Conservation (phyloP, 78 protist genomes). For the Cyanophora paradoxa region DNA sequence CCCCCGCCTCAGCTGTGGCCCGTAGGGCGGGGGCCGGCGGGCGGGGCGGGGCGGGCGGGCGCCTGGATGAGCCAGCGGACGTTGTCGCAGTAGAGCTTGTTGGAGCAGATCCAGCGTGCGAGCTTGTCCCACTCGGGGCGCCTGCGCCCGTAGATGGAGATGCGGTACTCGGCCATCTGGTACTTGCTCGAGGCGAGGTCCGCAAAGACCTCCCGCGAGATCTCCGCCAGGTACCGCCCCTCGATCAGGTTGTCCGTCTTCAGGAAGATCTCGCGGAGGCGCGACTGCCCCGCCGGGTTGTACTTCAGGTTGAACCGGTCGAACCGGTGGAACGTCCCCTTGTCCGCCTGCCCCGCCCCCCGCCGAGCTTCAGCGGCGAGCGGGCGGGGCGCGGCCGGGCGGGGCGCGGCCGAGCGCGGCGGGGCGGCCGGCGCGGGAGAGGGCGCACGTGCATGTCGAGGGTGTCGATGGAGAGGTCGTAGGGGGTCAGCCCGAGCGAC, state of each 20-base stretch:
- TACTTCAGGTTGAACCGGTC: constrained; percentile 85
- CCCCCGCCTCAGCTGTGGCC: background rate
- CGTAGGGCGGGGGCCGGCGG: background rate
- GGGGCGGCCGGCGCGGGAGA: too few relatives aligned
- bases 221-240: constrained; percentile 45
- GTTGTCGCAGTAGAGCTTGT: constrained; percentile 66
- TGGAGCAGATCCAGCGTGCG: constrained; percentile 77
- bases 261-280: constrained; percentile 59
- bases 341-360: constrained; percentile 20
- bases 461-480: constrained; percentile 81
- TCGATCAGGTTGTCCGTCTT: constrained; percentile 88
- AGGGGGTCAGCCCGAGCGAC: constrained; percentile 42
- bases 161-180: constrained; percentile 82
- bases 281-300: constrained; percentile 77
- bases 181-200: constrained; percentile 74
- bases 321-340: constrained; percentile 21
- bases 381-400: background rate
- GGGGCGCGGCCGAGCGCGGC: too few relatives aligned
- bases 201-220: constrained; percentile 75
- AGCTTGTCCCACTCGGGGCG: constrained; percentile 80
- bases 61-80: constrained; percentile 87
- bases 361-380: background rate
- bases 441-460: constrained; percentile 83
- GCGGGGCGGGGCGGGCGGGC: background rate
- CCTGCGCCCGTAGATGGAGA: constrained; percentile 87